Evolutionary conservation across 2,329 filamentous ascomycete species (phyloP).

Genomic region (Curvularia spicifera): DNA sequence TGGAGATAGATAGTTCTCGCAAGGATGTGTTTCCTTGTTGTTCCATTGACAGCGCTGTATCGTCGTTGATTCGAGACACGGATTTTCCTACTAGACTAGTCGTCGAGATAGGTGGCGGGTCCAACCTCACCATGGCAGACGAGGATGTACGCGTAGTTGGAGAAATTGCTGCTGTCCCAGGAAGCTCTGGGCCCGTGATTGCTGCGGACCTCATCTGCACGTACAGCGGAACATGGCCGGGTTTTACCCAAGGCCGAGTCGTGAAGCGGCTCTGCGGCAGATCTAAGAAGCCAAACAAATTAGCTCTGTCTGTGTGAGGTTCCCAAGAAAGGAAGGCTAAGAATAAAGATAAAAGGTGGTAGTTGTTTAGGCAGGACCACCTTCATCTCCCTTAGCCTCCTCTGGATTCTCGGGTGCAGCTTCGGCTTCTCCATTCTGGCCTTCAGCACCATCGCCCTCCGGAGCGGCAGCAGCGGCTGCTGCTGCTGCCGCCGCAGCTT

Average conservation of each 20-base stretch:
- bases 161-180: slow-evolving; percentile 1
- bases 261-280: slow-evolving; percentile 29
- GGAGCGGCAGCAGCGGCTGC: slow-evolving; percentile 18
- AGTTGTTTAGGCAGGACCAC: slow-evolving; percentile 43
- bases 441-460: slow-evolving; percentile 33
- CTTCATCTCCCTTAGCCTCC: slow-evolving; percentile 46
- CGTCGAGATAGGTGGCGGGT: slow-evolving; percentile 6
- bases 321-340: slow-evolving; percentile 10
- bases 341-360: slow-evolving; percentile 21
- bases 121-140: not conserved
- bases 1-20: slow-evolving; percentile 1
- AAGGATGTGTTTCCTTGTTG: not conserved
- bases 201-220: slow-evolving; percentile 21
- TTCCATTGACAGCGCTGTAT: not conserved
- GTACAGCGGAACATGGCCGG: slow-evolving; percentile 27
- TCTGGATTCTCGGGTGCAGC: slow-evolving; percentile 28
- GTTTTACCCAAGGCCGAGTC: slow-evolving; percentile 39
- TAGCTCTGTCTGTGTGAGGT: slow-evolving; percentile 28
- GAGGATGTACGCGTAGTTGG: not conserved
- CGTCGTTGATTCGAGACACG: not conserved
- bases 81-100: slow-evolving; percentile 19
- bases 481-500: slow-evolving; percentile 39
- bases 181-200: slow-evolving; percentile 10
- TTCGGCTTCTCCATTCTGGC: slow-evolving; percentile 32
- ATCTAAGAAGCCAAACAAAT: slow-evolving; percentile 28